A percentile compares a stretch with the other conserved stretches of the same genome.
Conservation (phyloP, 805 yeast species). For the Lachancea cidri region DNA sequence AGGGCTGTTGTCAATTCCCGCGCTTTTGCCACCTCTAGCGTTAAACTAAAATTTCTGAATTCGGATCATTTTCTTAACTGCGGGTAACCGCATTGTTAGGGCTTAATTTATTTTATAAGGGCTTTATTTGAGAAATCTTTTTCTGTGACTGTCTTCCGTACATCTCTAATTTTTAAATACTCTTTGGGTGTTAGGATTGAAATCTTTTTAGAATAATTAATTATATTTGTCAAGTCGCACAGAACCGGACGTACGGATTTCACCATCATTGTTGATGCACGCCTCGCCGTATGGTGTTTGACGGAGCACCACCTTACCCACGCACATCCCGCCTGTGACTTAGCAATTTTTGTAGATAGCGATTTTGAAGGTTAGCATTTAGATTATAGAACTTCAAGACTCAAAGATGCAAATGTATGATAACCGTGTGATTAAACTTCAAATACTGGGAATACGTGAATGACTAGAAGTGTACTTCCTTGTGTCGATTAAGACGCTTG, state of each 20-base stretch:
- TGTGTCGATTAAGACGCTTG: too few species aligned
- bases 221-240: not conserved
- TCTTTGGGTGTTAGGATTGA: not conserved
- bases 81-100: not conserved
- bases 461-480: not conserved
- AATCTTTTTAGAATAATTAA: too few species aligned
- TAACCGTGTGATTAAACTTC: not conserved
- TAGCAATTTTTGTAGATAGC: not conserved
- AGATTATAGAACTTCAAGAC: conserved; percentile 22
- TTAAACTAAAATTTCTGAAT: not conserved
- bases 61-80: not conserved
- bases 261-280: not conserved
- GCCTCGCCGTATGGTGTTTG: not conserved
- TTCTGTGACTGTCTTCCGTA: not conserved
- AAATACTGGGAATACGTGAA: not conserved
- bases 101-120: not conserved
- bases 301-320: not conserved
- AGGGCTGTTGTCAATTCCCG: not conserved
- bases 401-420: conserved; percentile 46
- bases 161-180: not conserved
- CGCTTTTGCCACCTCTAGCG: not conserved
- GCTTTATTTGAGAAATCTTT: too few species aligned
- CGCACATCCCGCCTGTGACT: not conserved
- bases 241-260: not conserved
- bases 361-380: not conserved